Percentiles rank a stretch among this genome's conserved stretches.
phyloP scores from a whole-genome alignment of 176 grass and related monocot species.

The Otatea glauca region DNA sequence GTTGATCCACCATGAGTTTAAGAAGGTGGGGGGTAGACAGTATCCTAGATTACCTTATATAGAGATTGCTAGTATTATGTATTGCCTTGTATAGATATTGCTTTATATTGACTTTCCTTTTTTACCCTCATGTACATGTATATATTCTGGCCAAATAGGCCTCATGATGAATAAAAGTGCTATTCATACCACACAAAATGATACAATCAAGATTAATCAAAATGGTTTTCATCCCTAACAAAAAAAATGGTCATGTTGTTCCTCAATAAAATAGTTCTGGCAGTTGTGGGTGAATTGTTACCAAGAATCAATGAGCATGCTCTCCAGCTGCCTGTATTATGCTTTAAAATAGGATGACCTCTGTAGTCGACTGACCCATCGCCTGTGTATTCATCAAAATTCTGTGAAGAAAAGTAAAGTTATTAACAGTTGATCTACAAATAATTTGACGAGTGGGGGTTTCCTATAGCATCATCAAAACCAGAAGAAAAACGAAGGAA shows the following conservation, averaged over 20 bases:
- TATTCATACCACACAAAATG: neutral
- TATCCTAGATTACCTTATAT: too few relatives aligned
- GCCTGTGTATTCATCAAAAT: constrained; percentile 57
- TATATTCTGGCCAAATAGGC: too few relatives aligned
- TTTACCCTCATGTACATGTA: too few relatives aligned
- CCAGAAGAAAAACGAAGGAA: constrained; percentile 7
- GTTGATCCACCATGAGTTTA: too few relatives aligned
- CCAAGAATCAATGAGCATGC: constrained; percentile 92
- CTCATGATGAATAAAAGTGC: too few relatives aligned
- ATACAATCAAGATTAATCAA: neutral
- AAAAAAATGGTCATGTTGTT: neutral
- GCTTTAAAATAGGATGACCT: constrained; percentile 80
- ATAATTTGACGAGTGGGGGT: neutral
- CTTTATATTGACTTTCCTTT: too few relatives aligned
- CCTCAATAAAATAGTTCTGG: neutral
- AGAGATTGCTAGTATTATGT: too few relatives aligned
- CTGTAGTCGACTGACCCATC: constrained; percentile 79
- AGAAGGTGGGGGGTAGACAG: too few relatives aligned
- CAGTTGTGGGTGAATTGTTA: constrained; percentile 37
- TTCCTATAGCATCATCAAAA: neutral
- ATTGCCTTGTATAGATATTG: too few relatives aligned
- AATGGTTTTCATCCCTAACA: constrained; percentile 2
- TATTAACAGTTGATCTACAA: constrained; percentile 13
- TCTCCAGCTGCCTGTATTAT: constrained; percentile 84
- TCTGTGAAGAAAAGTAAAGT: constrained; percentile 44